Base-by-base conservation (phyloP, 1,284 basidiomycete genomes). In the Ceratorhiza oryzae-sativae region DNA sequence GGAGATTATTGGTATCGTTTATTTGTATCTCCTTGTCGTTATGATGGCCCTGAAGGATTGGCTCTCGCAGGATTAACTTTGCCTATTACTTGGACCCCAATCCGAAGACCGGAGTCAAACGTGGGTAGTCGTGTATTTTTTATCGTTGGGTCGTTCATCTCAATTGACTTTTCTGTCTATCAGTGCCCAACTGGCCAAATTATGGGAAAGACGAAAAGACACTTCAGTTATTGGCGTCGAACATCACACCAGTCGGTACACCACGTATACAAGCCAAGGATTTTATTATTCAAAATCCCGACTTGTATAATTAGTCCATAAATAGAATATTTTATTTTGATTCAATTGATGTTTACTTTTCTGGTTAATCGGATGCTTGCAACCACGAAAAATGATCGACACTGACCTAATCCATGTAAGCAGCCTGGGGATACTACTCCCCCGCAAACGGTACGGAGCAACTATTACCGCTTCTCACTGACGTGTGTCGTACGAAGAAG, bases 11-110 rank as follows among this genome's bases (percentile, higher is more conserved):
- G 65, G 65, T 68, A 20, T n/a, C 41, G 8, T 27, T 3, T 3
- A 18, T 23, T 8, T 53, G 12, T 1, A 20, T 20, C 18, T 56
- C 3, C 10, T 1, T 34, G 30, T 4, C 15, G 15, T 58, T 15
- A 13, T 10, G 27, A 15, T 0, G 3, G 2, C 8, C 10, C 25
- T 68, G 6, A 45, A n/a, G 13, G 2, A 27, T 39, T 49, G 23
- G 13, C 25, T 10, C 18, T 45, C 8, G 8, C 25, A 68, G 65
- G 65, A 45, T 68, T 23, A 56, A 68, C n/a, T 68, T 68, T 58
- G 65, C 65, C 15, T 68, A 68, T 53, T 32, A 68, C 36, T 45
- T 68, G 25, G 51, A 68, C 18, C 65, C 65, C 18, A 68, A 56
- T 13, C n/a, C 51, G 23, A 68, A 30, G 27, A 34, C n/a, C 18